Conservation (phyloP, 768 basidiomycete genomes). For the Hericium coralloides region DNA sequence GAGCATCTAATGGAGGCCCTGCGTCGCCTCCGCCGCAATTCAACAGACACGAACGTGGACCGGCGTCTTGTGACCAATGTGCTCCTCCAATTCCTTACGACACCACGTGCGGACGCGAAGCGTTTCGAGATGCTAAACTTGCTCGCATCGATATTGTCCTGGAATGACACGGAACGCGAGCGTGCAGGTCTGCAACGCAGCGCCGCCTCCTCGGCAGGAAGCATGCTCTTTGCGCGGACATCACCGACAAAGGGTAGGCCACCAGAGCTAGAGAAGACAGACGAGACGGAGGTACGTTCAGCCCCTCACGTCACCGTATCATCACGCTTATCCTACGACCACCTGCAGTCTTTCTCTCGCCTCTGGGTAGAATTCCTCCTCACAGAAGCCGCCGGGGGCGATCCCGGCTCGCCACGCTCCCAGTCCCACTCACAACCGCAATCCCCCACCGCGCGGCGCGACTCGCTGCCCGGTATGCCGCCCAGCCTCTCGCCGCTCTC, state of each 20-base stretch:
- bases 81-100: slow-evolving; percentile 80
- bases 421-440: slow-evolving; percentile 12
- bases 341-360: slow-evolving; percentile 81
- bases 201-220: slow-evolving; percentile 7
- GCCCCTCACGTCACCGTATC: not conserved
- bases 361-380: slow-evolving; percentile 98
- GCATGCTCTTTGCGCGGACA: slow-evolving; percentile 14
- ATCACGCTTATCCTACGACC: not conserved
- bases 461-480: slow-evolving; percentile 9
- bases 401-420: slow-evolving; percentile 12
- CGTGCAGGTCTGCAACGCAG: slow-evolving; percentile 77
- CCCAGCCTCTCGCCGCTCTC: slow-evolving; percentile 16
- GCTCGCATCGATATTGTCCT: slow-evolving; percentile 82
- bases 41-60: slow-evolving; percentile 84
- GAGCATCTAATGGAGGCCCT: slow-evolving; percentile 97
- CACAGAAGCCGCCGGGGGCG: slow-evolving; percentile 68
- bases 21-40: slow-evolving; percentile 82
- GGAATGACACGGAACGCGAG: slow-evolving; percentile 87
- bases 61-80: slow-evolving; percentile 91
- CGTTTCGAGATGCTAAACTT: slow-evolving; percentile 94
- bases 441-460: slow-evolving; percentile 15
- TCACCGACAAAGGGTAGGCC: slow-evolving; percentile 28
- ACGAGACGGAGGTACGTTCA: slow-evolving; percentile 68
- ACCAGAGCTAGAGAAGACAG: slow-evolving; percentile 64
- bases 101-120: slow-evolving; percentile 87